These are phyloP conservation scores for grape (Vitis vinifera) DNA, from an alignment of 164 flowering plant genomes.

Conservation along the genomic window ASM3070453v1 NC_081815.1:1867501-1868000, in stretches of 20 bases:
- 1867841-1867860: slow-evolving; percentile 70
- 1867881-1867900: not conserved
- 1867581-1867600: slow-evolving; percentile 96
- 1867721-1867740: not conserved
- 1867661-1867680: slow-evolving; percentile 7
- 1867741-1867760: slow-evolving; percentile 43
- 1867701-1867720: not conserved
- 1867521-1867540: not conserved
- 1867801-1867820: slow-evolving; percentile 94
- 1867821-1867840: slow-evolving; percentile 99
- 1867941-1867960: slow-evolving; percentile 86
- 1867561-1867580: slow-evolving; percentile 93
- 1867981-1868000: slow-evolving; percentile 51
- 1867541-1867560: not conserved
- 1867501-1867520: not conserved
- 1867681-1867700: not conserved
- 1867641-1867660: slow-evolving; percentile 94
- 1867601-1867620: slow-evolving; percentile 97
- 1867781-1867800: slow-evolving; percentile 66
- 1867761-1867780: slow-evolving; percentile 97
- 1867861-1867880: slow-evolving; percentile 6
- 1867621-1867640: slow-evolving; percentile 79
- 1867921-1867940: not conserved
- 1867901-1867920: not conserved
- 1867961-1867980: slow-evolving; percentile 74